Evolutionary conservation across 1,284 basidiomycete genomes (phyloP).

Genomic region (Mycena citricolor): DNA sequence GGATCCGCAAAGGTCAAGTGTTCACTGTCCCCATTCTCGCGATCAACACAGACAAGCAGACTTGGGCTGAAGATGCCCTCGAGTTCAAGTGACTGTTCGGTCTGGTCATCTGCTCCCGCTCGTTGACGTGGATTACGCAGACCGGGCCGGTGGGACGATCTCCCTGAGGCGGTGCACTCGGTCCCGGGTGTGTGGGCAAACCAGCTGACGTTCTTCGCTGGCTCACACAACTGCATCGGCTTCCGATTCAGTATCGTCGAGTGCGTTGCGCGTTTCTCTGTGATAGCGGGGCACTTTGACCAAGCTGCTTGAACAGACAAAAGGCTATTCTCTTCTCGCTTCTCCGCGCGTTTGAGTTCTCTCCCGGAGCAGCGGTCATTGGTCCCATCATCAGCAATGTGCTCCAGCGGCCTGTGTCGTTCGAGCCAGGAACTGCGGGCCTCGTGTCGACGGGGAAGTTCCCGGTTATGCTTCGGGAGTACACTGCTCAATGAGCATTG

Average conservation of each 20-base stretch:
- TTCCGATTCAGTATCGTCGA: no score
- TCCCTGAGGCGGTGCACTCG: slow-evolving; percentile 59
- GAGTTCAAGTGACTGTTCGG: slow-evolving; percentile 46
- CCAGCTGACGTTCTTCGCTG: slow-evolving; percentile 72
- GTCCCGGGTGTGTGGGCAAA: slow-evolving; percentile 71
- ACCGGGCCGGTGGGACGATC: slow-evolving; percentile 74
- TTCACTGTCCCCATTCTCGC: slow-evolving; percentile 48
- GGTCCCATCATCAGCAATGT: no score
- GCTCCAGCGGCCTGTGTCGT: no score
- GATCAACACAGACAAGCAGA: slow-evolving; percentile 43
- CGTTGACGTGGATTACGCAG: slow-evolving; percentile 37
- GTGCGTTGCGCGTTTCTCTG: no score
- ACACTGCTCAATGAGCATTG: no score
- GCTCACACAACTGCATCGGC: slow-evolving; percentile 79
- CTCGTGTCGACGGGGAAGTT: no score
- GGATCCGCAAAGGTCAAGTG: slow-evolving; percentile 40
- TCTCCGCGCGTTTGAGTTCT: slow-evolving; percentile 15
- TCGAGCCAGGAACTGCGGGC: no score
- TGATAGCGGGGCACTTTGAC: no score
- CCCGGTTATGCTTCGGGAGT: no score
- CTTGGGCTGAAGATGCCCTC: slow-evolving; percentile 57
- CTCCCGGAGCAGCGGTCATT: no score
- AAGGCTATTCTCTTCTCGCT: slow-evolving; percentile 38
- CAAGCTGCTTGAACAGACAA: no score
- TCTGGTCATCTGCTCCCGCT: not conserved